Percentiles rank a stretch among this genome's conserved stretches.
Conservation (phyloP, 306 rosid genomes). For the Rubus idaeus region DNA sequence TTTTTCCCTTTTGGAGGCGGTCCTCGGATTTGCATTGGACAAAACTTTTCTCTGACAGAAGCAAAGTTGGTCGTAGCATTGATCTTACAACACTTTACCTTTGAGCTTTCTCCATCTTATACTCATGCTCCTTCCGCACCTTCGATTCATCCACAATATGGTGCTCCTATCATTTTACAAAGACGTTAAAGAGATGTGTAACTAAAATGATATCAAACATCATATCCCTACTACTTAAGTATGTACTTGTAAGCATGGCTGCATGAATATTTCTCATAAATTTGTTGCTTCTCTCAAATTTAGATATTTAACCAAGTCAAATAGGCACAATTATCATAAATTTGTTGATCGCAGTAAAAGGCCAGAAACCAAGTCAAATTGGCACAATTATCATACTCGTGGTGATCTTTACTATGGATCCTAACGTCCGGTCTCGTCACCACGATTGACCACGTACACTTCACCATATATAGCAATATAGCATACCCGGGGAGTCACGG, state of each 20-base stretch:
- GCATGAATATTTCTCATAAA: no score
- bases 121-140: slow-evolving; percentile 12
- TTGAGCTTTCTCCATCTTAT: slow-evolving; percentile 41
- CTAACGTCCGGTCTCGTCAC: no score
- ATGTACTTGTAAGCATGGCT: no score
- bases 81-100: slow-evolving; percentile 41
- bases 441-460: no score
- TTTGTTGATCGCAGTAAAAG: no score
- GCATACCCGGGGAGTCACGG: neutral
- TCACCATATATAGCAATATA: no score
- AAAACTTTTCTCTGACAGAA: slow-evolving; percentile 43
- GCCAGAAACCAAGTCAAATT: no score
- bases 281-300: no score
- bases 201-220: neutral
- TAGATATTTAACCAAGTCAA: no score
- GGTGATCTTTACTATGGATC: no score
- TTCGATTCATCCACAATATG: slow-evolving; percentile 32
- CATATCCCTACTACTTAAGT: slow-evolving; percentile 9
- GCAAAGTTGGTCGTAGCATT: slow-evolving; percentile 41
- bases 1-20: slow-evolving; percentile 65
- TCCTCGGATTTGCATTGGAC: slow-evolving; percentile 60
- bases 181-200: neutral
- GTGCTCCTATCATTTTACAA: slow-evolving; percentile 30
- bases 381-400: no score
- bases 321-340: no score